Percentiles rank a stretch among this genome's conserved stretches.
phyloP scores from a whole-genome alignment of 2,329 filamentous ascomycete species.

The Colletotrichum echinochloae region DNA sequence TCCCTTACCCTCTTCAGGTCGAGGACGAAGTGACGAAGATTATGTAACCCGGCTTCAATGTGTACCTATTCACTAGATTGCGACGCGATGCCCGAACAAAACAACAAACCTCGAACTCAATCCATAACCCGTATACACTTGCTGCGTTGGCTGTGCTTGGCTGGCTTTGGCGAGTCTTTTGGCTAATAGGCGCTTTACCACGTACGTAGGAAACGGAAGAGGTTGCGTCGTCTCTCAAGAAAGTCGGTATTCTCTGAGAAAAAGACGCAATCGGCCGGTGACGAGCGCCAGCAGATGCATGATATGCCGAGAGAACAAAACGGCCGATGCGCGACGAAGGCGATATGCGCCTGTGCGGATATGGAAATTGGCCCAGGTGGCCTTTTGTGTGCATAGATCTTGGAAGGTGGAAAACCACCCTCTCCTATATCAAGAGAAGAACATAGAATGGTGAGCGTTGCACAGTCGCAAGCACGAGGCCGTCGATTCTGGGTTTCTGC shows the following conservation, averaged over 20 bases:
- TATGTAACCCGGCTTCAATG: constrained; percentile 69
- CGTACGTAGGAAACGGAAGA: constrained; percentile 50
- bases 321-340: constrained; percentile 20
- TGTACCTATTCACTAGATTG: constrained; percentile 32
- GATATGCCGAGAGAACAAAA: constrained; percentile 1
- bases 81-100: constrained; percentile 26
- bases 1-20: constrained; percentile 69
- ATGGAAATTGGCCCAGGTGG: constrained; percentile 38
- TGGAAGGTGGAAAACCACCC: constrained; percentile 59
- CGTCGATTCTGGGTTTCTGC: constrained; percentile 6
- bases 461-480: constrained; percentile 11
- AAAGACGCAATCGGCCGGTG: constrained; percentile 44
- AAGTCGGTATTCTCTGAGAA: constrained; percentile 57
- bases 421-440: constrained; percentile 56
- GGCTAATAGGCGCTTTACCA: constrained; percentile 44
- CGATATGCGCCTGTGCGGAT: constrained; percentile 15
- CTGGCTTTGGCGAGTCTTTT: constrained; percentile 37
- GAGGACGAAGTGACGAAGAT: constrained; percentile 92
- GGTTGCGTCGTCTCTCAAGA: constrained; percentile 53
- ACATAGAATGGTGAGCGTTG: constrained; percentile 29
- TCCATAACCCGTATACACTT: constrained; percentile 20
- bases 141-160: constrained; percentile 10
- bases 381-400: constrained; percentile 56
- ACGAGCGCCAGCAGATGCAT: constrained; percentile 5
- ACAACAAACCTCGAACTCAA: constrained; percentile 14